A percentile compares a stretch with the other conserved stretches of the same genome.
Evolutionary conservation across 148 eudicot genomes (phyloP).

Genomic region (Fagopyrum homotropicum): DNA sequence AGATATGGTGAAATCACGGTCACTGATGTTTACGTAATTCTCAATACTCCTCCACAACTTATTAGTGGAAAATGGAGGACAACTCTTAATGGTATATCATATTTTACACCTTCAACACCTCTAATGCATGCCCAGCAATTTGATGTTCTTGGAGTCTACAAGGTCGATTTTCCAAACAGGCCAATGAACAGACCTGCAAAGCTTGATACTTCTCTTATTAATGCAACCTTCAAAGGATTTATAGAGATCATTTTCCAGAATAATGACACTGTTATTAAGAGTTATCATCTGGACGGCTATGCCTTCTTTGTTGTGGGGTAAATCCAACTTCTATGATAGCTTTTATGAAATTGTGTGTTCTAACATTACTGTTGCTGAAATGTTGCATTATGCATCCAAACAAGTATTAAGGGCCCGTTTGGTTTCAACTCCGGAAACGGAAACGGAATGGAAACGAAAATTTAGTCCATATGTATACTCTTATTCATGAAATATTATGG

Average conservation of each 20-base stretch:
- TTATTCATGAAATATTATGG: too few relatives aligned
- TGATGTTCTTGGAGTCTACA: slow-evolving; percentile 68
- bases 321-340: slow-evolving; percentile 15
- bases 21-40: slow-evolving; percentile 74
- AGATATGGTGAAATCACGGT: slow-evolving; percentile 86
- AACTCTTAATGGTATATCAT: slow-evolving; percentile 84
- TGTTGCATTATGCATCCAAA: not conserved
- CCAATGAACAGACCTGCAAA: slow-evolving; percentile 78
- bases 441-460: too few relatives aligned
- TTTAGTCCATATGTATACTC: too few relatives aligned
- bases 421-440: too few relatives aligned
- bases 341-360: not conserved
- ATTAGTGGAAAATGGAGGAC: slow-evolving; percentile 72
- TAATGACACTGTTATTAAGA: slow-evolving; percentile 64
- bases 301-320: slow-evolving; percentile 98
- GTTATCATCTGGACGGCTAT: slow-evolving; percentile 90
- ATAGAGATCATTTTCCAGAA: slow-evolving; percentile 89
- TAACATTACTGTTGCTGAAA: too few relatives aligned
- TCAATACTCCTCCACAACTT: slow-evolving; percentile 70
- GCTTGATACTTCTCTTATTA: slow-evolving; percentile 78
- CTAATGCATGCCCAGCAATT: slow-evolving; percentile 82
- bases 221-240: slow-evolving; percentile 85
- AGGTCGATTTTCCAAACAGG: slow-evolving; percentile 84
- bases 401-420: too few relatives aligned
- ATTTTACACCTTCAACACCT: slow-evolving; percentile 79